Percentiles rank a stretch among this genome's conserved stretches.
Conservation (phyloP, 2,329 filamentous ascomycete genomes). For the Teratosphaeria nubilosa region DNA sequence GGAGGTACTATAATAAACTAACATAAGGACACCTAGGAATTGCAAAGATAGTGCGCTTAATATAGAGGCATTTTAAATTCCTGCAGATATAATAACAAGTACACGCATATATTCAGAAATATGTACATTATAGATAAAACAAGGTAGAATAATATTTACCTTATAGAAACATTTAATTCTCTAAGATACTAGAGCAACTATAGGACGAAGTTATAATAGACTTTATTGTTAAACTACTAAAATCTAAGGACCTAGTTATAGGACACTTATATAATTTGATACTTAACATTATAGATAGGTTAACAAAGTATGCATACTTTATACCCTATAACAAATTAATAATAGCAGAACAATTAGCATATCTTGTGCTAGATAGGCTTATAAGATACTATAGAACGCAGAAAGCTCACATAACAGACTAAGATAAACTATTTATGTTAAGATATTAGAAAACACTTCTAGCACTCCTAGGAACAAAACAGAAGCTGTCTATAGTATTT, state of each 20-base stretch:
- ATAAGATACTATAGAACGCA: too few species aligned
- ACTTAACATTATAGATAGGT: slow-evolving; percentile 12
- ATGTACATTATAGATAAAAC: slow-evolving; percentile 1
- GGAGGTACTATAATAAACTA: too few species aligned
- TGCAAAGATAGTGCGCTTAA: slow-evolving; percentile 1
- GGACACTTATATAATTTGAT: slow-evolving; percentile 8
- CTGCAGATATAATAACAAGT: slow-evolving; percentile 2
- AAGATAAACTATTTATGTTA: too few species aligned
- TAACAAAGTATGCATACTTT: slow-evolving; percentile 11
- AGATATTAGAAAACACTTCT: too few species aligned
- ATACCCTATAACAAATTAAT: slow-evolving; percentile 8
- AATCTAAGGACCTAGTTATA: slow-evolving; percentile 3
- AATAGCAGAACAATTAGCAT: slow-evolving; percentile 9
- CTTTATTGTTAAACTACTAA: slow-evolving; percentile 16
- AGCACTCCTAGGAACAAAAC: too few species aligned
- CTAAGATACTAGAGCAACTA: slow-evolving; percentile 4
- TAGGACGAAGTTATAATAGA: slow-evolving; percentile 14
- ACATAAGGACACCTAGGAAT: slow-evolving; percentile 5
- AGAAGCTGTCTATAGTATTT: too few species aligned
- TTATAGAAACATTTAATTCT: slow-evolving; percentile 8
- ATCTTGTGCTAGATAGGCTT: too few species aligned
- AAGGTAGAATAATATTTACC: slow-evolving; percentile 5
- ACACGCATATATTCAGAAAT: slow-evolving; percentile 7
- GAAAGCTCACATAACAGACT: too few species aligned
- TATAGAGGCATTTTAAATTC: slow-evolving; percentile 4